These are phyloP conservation scores for Chamaecrista fasciculata DNA, from an alignment of 306 rosid species.

Conservation along the genomic window DNA sequence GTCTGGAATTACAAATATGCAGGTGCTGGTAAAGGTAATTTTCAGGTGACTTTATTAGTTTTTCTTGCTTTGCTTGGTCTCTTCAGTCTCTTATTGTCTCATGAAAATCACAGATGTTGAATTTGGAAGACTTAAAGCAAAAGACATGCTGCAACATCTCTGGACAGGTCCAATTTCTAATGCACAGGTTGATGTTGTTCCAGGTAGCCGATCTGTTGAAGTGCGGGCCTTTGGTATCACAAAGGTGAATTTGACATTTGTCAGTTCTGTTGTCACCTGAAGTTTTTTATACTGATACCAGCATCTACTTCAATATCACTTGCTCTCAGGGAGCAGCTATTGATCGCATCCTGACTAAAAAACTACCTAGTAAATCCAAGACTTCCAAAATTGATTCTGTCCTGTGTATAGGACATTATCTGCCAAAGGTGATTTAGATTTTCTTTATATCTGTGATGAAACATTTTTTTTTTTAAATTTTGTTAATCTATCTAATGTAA, in stretches of 20 bases:
- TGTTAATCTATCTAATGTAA: conserved; percentile 14
- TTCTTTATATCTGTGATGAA: background rate
- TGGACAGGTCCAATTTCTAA: conserved; percentile 98
- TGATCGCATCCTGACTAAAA: conserved; percentile 88
- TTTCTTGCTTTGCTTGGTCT: conserved; percentile 6
- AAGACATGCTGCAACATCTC: conserved; percentile 96
- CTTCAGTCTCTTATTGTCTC: conserved; percentile 19
- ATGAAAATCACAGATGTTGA: conserved; percentile 60
- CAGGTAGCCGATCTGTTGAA: conserved; percentile 93
- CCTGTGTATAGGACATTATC: conserved; percentile 89
- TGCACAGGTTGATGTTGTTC: conserved; percentile 90
- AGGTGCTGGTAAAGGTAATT: conserved; percentile 44
- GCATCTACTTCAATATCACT: background rate
- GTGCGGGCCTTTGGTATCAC: conserved; percentile 97
- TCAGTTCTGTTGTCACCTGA: background rate
- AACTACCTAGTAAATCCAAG: conserved; percentile 85
- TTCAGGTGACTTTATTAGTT: background rate
- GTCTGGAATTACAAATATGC: conserved; percentile 97
- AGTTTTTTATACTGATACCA: conserved; percentile 17
- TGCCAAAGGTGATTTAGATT: conserved; percentile 60
- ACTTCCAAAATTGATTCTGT: conserved; percentile 82
- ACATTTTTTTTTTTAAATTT: conserved; percentile 2
- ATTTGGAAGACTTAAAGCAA: conserved; percentile 92
- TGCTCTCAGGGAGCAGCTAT: conserved; percentile 83
- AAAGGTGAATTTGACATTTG: conserved; percentile 48